Base-by-base conservation (phyloP, 164 flowering plant species). In the Echeveria elegans region DNA sequence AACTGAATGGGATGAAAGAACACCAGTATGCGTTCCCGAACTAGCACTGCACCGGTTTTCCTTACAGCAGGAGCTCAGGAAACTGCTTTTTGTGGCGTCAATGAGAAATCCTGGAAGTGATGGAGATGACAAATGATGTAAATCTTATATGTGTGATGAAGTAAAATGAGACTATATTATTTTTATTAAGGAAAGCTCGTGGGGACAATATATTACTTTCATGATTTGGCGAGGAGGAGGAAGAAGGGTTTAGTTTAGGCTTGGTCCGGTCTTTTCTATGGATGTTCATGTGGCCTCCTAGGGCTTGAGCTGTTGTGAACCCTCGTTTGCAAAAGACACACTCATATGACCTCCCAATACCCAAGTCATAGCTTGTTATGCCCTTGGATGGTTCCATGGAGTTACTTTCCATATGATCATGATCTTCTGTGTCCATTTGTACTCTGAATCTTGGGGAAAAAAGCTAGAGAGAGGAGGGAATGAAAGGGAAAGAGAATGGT, bases 211-310 rank as follows among this genome's bases (percentile, higher is more conserved):
- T 53, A 26, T 24, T 53, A 53, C 29, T 53, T 26, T 28, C 61
- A 26, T 56, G 61, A 56, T 56, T 56, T 26, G n/a, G 32, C 12
- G 61, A 56, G 6, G 31, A 56, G 32, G 61, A 56, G 23, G 61
- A 0, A 56, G 19, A 28, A 28, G 31, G 61, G 32, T 56, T 56
- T 28, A 56, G 61, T 56, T 28, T 56, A 28, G 18, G 32, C 19
- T 14, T 28, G 61, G 61, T 29, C 32, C 32, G 26, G 14, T 56
- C 61, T 56, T 56, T 56, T 56, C 61, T 26, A 29, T 56, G 61
- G 61, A 56, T 56, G 61, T 56, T 56, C 61, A 56, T 56, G 32
- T 56, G 61, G 32, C 61, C 61, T 28, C 61, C 61, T 11, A 56
- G 9, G 23, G 61, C 61, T 28, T 56, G 61, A 28, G 61, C 61